phyloP scores from a whole-genome alignment of 805 yeast genomes.

The Cyberlindnera saturnus region DNA sequence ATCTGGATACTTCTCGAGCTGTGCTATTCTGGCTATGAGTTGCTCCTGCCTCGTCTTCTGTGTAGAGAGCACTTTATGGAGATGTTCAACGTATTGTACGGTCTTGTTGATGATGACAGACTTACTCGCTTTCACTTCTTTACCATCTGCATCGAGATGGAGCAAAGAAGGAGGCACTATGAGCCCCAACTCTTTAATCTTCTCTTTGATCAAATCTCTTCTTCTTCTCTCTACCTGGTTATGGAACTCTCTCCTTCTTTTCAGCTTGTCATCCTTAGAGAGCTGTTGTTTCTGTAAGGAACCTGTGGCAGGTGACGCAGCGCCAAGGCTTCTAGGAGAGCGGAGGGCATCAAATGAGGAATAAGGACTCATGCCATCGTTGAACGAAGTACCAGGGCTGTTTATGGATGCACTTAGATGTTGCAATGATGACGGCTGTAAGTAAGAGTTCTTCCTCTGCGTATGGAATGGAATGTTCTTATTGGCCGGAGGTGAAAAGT shows the following conservation, averaged over 20 bases:
- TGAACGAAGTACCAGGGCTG: conserved; percentile 13
- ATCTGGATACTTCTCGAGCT: conserved; percentile 25
- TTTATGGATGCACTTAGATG: not conserved
- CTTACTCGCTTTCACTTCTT: conserved; percentile 77
- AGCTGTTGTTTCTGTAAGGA: conserved; percentile 26
- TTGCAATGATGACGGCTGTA: not conserved
- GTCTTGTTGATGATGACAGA: conserved; percentile 70
- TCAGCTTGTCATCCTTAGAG: conserved; percentile 62
- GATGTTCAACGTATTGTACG: conserved; percentile 70
- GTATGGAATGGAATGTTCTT: conserved; percentile 10
- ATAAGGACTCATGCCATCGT: conserved; percentile 23
- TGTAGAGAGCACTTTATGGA: conserved; percentile 51
- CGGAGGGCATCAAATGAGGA: conserved; percentile 23
- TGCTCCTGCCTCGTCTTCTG: conserved; percentile 46
- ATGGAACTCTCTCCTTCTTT: conserved; percentile 81
- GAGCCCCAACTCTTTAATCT: conserved; percentile 75
- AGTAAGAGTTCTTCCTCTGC: not conserved
- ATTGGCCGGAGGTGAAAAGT: conserved; percentile 21
- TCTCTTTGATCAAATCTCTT: conserved; percentile 84
- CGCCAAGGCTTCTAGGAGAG: conserved; percentile 27
- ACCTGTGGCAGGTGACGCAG: conserved; percentile 23
- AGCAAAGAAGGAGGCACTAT: conserved; percentile 75
- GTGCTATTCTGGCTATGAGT: conserved; percentile 33
- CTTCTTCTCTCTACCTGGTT: conserved; percentile 92
- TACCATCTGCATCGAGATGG: conserved; percentile 35